Conservation (phyloP, 306 rosid species). For the Abrus pulchellus region DNA sequence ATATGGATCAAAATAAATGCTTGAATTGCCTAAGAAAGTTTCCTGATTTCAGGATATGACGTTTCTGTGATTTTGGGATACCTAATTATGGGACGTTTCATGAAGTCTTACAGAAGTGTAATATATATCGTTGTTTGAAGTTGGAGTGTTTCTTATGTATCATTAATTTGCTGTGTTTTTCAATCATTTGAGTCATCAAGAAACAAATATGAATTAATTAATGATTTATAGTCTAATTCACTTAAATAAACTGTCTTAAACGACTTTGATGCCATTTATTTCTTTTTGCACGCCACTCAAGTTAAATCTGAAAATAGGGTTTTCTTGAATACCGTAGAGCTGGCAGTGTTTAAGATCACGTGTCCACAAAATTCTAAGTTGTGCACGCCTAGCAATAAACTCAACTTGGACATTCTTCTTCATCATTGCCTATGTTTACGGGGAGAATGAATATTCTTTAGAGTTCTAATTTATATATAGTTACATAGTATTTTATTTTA, state of each 20-base stretch:
- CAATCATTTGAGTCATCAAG: neutral
- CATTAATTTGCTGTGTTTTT: neutral
- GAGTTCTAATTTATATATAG: too few relatives aligned
- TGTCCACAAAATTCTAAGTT: slow-evolving; percentile 21
- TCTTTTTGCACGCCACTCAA: neutral
- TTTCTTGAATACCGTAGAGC: neutral
- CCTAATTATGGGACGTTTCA: neutral
- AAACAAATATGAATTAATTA: neutral
- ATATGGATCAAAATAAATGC: too few relatives aligned
- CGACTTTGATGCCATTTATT: neutral
- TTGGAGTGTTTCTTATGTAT: neutral
- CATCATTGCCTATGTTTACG: slow-evolving; percentile 8
- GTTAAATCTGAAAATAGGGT: slow-evolving; percentile 13
- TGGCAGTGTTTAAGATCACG: slow-evolving; percentile 19
- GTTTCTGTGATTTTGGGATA: neutral
- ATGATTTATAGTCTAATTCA: neutral
- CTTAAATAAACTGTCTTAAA: neutral
- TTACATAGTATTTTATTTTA: too few relatives aligned
- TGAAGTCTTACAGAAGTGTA: neutral
- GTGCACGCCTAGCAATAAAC: slow-evolving; percentile 32
- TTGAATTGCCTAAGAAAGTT: neutral
- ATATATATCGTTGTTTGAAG: neutral
- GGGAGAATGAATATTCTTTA: neutral
- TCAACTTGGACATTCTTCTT: slow-evolving; percentile 18
- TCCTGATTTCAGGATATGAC: neutral